A percentile compares a stretch with the other conserved stretches of the same genome.
Conservation (phyloP, 1,139 yeast species). For the Nadsonia starkeyi-henricii region DNA sequence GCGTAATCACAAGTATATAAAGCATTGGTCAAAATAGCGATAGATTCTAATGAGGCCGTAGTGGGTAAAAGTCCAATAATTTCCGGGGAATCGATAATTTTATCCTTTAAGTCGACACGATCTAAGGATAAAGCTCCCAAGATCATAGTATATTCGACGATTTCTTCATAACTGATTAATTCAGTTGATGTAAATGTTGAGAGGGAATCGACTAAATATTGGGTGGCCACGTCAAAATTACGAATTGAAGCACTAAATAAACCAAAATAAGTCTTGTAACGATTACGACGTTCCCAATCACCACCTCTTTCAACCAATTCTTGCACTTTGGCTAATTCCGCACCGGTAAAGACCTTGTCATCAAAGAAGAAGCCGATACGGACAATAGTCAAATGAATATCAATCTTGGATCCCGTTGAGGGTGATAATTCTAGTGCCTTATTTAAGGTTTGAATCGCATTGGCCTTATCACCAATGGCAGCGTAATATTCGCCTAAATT, state of each 20-base stretch:
- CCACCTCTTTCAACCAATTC: conserved; percentile 85
- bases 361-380: conserved; percentile 80
- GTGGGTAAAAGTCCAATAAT: conserved; percentile 67
- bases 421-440: conserved; percentile 72
- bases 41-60: conserved; percentile 61
- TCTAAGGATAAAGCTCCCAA: conserved; percentile 74
- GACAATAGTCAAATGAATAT: conserved; percentile 63
- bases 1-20: conserved; percentile 83
- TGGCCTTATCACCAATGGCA: conserved; percentile 61
- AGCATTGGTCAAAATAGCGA: conserved; percentile 71
- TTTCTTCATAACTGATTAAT: conserved; percentile 74
- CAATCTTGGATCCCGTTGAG: conserved; percentile 82
- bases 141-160: conserved; percentile 77
- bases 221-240: conserved; percentile 72
- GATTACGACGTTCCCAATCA: conserved; percentile 96
- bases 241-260: conserved; percentile 74
- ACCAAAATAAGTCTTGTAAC: conserved; percentile 86
- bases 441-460: conserved; percentile 58
- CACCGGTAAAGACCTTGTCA: conserved; percentile 57
- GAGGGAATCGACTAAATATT: conserved; percentile 72
- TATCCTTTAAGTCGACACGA: conserved; percentile 71
- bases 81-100: conserved; percentile 90
- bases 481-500: conserved; percentile 84
- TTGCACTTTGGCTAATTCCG: conserved; percentile 63
- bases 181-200: conserved; percentile 97